These are phyloP conservation scores for Thielaviopsis musarum DNA, from an alignment of 2,329 filamentous ascomycete species.

Conservation along the genomic window DNA sequence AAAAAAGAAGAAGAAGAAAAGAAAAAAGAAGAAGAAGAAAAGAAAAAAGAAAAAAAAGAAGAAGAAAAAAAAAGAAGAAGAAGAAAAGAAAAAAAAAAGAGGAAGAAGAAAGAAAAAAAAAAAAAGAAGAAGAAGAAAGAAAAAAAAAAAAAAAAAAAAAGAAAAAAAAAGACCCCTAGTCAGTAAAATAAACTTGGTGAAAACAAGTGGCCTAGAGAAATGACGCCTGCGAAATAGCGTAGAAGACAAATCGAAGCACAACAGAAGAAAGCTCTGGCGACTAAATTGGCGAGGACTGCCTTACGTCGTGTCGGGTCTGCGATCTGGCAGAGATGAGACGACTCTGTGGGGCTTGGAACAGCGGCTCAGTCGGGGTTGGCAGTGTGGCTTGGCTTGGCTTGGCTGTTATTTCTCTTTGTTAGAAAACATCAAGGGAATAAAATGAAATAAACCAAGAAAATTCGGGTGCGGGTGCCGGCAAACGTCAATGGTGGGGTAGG, in stretches of 20 bases:
- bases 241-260: no score
- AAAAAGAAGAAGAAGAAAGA: background rate
- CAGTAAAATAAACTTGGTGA: no score
- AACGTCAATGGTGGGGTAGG: no score
- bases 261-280: no score
- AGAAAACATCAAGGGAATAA: background rate
- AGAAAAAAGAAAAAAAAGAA: background rate
- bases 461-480: no score
- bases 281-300: background rate
- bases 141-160: background rate
- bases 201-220: background rate
- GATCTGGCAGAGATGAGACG: background rate
- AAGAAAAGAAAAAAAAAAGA: background rate
- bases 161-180: background rate
- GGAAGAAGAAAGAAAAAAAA: background rate
- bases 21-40: background rate
- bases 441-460: background rate
- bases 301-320: background rate
- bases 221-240: no score
- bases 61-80: background rate
- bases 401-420: background rate
- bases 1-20: background rate
- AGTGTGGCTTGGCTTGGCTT: background rate
- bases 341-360: background rate
- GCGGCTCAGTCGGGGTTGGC: background rate